Evolutionary conservation across 176 grass and related monocot genomes (phyloP).

Genomic region (Hordeum vulgare): DNA sequence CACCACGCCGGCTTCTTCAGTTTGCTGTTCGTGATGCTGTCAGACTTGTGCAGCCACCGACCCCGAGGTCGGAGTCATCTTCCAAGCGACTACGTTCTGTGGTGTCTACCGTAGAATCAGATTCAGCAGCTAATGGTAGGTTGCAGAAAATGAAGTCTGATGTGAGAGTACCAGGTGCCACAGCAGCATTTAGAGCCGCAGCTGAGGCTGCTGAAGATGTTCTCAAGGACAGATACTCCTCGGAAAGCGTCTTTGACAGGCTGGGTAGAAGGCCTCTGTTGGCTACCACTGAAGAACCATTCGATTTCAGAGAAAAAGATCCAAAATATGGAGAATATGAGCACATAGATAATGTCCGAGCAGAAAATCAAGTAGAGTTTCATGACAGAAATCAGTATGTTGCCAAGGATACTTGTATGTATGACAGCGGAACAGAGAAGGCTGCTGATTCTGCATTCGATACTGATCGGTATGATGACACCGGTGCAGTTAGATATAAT

Average conservation of each 20-base stretch:
- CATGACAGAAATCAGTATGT: conserved; percentile 40
- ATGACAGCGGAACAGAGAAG: conserved; percentile 22
- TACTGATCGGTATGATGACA: conserved; percentile 38
- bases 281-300: conserved; percentile 16
- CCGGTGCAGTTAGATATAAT: conserved; percentile 23
- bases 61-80: conserved; percentile 38
- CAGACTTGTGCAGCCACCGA: conserved; percentile 47
- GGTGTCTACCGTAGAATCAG: conserved; percentile 48
- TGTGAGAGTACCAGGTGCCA: conserved; percentile 39
- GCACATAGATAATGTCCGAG: background rate
- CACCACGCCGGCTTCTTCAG: conserved; percentile 88
- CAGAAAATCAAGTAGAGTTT: conserved; percentile 22
- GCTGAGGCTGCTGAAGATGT: conserved; percentile 68
- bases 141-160: conserved; percentile 37
- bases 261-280: conserved; percentile 38
- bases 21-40: conserved; percentile 98
- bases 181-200: conserved; percentile 54
- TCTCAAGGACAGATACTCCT: conserved; percentile 24
- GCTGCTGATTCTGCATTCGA: conserved; percentile 31
- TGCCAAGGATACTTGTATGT: conserved; percentile 21
- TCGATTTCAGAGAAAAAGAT: conserved; percentile 21
- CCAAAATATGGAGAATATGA: conserved; percentile 21
- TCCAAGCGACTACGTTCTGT: conserved; percentile 71
- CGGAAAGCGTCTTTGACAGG: conserved; percentile 69
- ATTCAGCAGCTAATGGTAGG: conserved; percentile 34